Evolutionary conservation across 208 protist genomes (phyloP).

Genomic region (Trypanosoma scelopori): DNA sequence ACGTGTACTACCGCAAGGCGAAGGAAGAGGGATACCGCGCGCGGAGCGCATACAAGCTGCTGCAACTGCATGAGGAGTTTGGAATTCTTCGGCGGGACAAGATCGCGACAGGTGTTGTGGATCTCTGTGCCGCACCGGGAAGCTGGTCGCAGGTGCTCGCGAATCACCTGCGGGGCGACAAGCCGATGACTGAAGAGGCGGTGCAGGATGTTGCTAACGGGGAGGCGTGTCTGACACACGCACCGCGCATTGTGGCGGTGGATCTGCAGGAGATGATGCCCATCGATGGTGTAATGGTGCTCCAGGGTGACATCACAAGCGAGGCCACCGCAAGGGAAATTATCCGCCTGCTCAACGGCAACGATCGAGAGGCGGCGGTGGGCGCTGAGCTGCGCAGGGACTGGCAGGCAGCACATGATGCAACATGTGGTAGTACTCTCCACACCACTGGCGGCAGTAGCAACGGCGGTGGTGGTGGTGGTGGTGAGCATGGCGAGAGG

Average conservation of each 20-base stretch:
- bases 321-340: slow-evolving; percentile 85
- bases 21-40: slow-evolving; percentile 99
- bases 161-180: slow-evolving; percentile 29
- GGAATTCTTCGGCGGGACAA: slow-evolving; percentile 87
- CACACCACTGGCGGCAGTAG: no score
- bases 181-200: neutral
- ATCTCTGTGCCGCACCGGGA: slow-evolving; percentile 98
- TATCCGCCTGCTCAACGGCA: slow-evolving; percentile 89
- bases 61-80: slow-evolving; percentile 99
- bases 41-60: slow-evolving; percentile 99
- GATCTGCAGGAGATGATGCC: slow-evolving; percentile 99
- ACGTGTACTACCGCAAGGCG: slow-evolving; percentile 99
- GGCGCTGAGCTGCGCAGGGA: neutral
- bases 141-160: slow-evolving; percentile 94
- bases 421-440: slow-evolving; percentile 9
- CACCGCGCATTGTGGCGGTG: slow-evolving; percentile 89
- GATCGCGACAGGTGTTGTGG: slow-evolving; percentile 94
- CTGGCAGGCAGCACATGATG: neutral
- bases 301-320: slow-evolving; percentile 92
- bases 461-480: neutral
- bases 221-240: neutral
- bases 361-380: slow-evolving; percentile 9
- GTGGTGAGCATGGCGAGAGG: slow-evolving; percentile 40
- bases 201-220: neutral
- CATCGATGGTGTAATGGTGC: slow-evolving; percentile 93